Evolutionary conservation across 2,329 filamentous ascomycete species (phyloP).

Genomic region (Rhexocercosporidium sp.): DNA sequence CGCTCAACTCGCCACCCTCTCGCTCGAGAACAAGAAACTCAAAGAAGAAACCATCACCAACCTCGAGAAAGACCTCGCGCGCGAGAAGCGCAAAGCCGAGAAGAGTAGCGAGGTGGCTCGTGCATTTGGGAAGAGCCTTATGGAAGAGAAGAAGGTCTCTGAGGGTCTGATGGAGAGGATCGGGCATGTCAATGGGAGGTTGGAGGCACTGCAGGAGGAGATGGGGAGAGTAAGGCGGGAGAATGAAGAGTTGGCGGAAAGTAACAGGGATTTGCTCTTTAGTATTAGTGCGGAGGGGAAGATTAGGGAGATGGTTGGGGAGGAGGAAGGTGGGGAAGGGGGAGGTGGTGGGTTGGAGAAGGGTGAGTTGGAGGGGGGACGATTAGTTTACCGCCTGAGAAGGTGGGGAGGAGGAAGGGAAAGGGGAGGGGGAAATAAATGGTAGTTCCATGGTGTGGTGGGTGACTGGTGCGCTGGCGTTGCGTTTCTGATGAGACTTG

Average conservation of each 20-base stretch:
- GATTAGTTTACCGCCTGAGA: conserved; percentile 60
- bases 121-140: conserved; percentile 73
- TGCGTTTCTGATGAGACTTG: not conserved
- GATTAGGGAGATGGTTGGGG: conserved; percentile 68
- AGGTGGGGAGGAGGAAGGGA: conserved; percentile 36
- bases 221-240: conserved; percentile 80
- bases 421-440: conserved; percentile 34
- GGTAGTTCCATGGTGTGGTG: not conserved
- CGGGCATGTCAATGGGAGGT: conserved; percentile 70
- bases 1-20: conserved; percentile 57
- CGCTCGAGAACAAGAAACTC: conserved; percentile 55
- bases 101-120: conserved; percentile 80
- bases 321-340: conserved; percentile 51
- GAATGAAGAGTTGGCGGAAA: conserved; percentile 84
- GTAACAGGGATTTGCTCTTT: conserved; percentile 86
- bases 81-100: conserved; percentile 69
- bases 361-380: conserved; percentile 79
- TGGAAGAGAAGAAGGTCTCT: conserved; percentile 86
- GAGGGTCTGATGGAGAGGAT: conserved; percentile 85
- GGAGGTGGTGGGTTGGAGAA: conserved; percentile 49
- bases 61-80: conserved; percentile 75
- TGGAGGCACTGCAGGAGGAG: conserved; percentile 63
- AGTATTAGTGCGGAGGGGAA: conserved; percentile 87
- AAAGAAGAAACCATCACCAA: conserved; percentile 62
- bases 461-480: not conserved